Conservation (phyloP, 305 asterid genomes). For the Plantago coronopus region DNA sequence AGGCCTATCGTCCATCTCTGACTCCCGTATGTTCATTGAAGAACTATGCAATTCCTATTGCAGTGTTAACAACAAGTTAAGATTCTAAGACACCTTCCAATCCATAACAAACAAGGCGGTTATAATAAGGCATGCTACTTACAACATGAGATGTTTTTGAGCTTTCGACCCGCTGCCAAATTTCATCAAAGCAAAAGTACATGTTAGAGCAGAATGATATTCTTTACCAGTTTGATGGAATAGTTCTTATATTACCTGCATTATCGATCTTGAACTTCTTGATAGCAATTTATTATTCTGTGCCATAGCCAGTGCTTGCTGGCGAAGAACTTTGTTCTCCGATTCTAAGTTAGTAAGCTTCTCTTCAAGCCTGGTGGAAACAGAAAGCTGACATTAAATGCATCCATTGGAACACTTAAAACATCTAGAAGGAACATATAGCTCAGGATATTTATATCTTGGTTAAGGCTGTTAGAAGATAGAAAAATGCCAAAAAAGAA, state of each 20-base stretch:
- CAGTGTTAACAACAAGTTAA: slow-evolving; percentile 23
- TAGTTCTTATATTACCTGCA: slow-evolving; percentile 56
- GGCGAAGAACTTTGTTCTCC: slow-evolving; percentile 95
- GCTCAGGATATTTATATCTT: slow-evolving; percentile 9
- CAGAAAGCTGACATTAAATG: slow-evolving; percentile 30
- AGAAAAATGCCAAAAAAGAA: not conserved
- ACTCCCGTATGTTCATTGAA: slow-evolving; percentile 68
- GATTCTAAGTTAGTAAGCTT: slow-evolving; percentile 85
- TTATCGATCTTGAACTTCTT: slow-evolving; percentile 76
- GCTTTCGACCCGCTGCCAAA: slow-evolving; percentile 73
- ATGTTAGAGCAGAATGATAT: slow-evolving; percentile 26
- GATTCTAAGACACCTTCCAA: slow-evolving; percentile 23
- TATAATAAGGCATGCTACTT: slow-evolving; percentile 36
- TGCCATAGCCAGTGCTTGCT: slow-evolving; percentile 97
- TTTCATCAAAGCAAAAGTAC: slow-evolving; percentile 23
- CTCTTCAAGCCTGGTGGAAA: slow-evolving; percentile 75
- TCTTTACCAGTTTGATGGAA: slow-evolving; percentile 21
- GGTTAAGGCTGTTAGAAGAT: slow-evolving; percentile 10
- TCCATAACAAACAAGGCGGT: slow-evolving; percentile 17
- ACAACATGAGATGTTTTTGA: slow-evolving; percentile 46
- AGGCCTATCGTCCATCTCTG: slow-evolving; percentile 88
- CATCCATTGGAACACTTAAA: slow-evolving; percentile 15
- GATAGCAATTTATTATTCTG: slow-evolving; percentile 74
- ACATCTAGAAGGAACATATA: slow-evolving; percentile 17
- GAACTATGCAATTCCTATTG: slow-evolving; percentile 79